Conservation (phyloP, 306 rosid species). For the Alnus glutinosa region DNA sequence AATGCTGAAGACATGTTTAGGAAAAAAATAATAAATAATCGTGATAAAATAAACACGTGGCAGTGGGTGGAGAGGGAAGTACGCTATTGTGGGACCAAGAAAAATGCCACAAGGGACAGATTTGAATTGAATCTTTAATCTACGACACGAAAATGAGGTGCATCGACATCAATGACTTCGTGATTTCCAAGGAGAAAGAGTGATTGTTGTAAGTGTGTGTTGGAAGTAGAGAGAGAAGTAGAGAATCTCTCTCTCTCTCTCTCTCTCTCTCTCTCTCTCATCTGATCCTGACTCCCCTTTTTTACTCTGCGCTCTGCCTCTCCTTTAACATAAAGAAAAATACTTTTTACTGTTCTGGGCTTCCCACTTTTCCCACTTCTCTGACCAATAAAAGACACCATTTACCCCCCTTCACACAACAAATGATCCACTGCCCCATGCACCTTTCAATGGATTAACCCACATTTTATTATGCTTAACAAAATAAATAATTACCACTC, state of each 20-base stretch:
- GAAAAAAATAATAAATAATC: no score
- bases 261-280: constrained; percentile 11
- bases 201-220: not conserved
- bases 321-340: constrained; percentile 5
- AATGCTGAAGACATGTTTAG: no score
- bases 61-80: not conserved
- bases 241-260: constrained; percentile 12
- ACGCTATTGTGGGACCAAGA: constrained; percentile 32
- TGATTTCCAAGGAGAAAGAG: constrained; percentile 35
- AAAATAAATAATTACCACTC: no score
- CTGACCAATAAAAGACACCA: constrained; percentile 40
- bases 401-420: not conserved
- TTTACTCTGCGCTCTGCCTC: not conserved
- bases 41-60: not conserved
- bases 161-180: constrained; percentile 42
- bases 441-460: not conserved
- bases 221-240: not conserved
- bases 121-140: constrained; percentile 10
- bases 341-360: constrained; percentile 35
- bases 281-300: not conserved
- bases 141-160: constrained; percentile 23
- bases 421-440: not conserved
- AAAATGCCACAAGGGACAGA: constrained; percentile 44
- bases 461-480: not conserved
- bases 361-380: constrained; percentile 33